Conservation (phyloP, 352 stramenopile genomes). For the Saprolegnia diclina region DNA sequence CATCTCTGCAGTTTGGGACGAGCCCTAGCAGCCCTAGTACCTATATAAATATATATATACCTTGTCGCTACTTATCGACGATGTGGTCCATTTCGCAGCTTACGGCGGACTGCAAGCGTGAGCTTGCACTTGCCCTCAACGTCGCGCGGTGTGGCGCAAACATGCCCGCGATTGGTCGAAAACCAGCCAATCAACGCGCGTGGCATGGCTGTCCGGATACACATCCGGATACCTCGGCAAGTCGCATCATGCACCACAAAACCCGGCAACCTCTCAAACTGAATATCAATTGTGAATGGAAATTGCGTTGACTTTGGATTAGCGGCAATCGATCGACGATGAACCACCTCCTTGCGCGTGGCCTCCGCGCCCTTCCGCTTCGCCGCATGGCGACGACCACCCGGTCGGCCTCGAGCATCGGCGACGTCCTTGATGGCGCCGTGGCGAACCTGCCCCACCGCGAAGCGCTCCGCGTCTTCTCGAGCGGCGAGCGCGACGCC, state of each 20-base stretch:
- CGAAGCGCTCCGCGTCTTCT: slow-evolving; percentile 72
- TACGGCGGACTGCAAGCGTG: too few relatives aligned
- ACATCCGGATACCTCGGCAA: too few relatives aligned
- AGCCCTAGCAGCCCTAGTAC: too few relatives aligned
- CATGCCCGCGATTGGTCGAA: too few relatives aligned
- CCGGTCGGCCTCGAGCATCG: slow-evolving; percentile 32
- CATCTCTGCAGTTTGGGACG: too few relatives aligned
- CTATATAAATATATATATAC: too few relatives aligned
- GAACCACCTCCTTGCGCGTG: slow-evolving; percentile 18
- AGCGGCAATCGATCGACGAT: slow-evolving; percentile 1
- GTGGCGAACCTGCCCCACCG: slow-evolving; percentile 77
- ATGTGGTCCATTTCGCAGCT: too few relatives aligned
- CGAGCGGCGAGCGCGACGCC: slow-evolving; percentile 39
- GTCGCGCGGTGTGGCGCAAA: too few relatives aligned
- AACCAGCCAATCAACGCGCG: too few relatives aligned
- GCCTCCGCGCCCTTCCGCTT: not conserved
- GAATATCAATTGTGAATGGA: slow-evolving; percentile 5
- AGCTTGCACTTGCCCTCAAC: too few relatives aligned
- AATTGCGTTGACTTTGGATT: slow-evolving; percentile 23
- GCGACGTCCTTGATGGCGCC: slow-evolving; percentile 62
- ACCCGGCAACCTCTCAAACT: not conserved
- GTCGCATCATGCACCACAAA: not conserved
- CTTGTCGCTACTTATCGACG: too few relatives aligned
- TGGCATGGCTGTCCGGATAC: too few relatives aligned
- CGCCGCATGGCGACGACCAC: not conserved